Conservation (phyloP, 2,329 filamentous ascomycete species). For the Calonectria pseudoreteaudii region DNA sequence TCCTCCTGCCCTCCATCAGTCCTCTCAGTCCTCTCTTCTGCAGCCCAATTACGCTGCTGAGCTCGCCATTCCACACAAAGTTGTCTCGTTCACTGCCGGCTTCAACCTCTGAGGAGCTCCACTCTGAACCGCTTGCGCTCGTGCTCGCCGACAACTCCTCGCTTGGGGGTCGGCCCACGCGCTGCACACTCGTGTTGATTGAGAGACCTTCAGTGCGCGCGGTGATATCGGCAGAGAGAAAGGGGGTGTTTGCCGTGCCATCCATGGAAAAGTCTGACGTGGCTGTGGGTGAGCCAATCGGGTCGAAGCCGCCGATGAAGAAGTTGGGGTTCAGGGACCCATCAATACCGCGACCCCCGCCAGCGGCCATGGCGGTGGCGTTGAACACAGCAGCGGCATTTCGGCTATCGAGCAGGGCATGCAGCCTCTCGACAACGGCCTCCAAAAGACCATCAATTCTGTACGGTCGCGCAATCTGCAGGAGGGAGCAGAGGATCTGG, state of each 20-base stretch:
- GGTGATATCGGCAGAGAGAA: constrained; percentile 45
- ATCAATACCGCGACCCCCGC: constrained; percentile 86
- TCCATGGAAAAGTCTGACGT: constrained; percentile 51
- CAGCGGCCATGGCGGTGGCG: constrained; percentile 96
- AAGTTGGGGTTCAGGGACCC: constrained; percentile 73
- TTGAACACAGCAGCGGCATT: constrained; percentile 99
- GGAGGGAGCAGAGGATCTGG: constrained; percentile 93
- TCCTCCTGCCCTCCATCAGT: constrained; percentile 91
- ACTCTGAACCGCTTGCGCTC: constrained; percentile 66
- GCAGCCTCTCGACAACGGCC: constrained; percentile 90
- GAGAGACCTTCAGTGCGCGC: constrained; percentile 55
- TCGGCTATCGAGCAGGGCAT: constrained; percentile 88
- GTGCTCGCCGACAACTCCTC: constrained; percentile 63
- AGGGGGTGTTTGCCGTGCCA: constrained; percentile 45
- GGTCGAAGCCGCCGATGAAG: constrained; percentile 64
- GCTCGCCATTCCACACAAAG: constrained; percentile 79
- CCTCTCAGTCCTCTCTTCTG: constrained; percentile 94
- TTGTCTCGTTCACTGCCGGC: constrained; percentile 59
- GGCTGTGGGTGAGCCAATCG: constrained; percentile 49
- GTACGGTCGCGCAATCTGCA: constrained; percentile 94
- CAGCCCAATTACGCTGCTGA: constrained; percentile 91
- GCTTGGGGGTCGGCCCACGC: constrained; percentile 53
- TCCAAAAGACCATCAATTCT: constrained; percentile 93
- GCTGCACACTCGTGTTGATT: constrained; percentile 60
- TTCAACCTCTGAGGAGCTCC: constrained; percentile 66